Evolutionary conservation across 257 asterid genomes (phyloP), one percentile per base, ranked within the genome.

Genomic region (Leptodermis oblonga): DNA sequence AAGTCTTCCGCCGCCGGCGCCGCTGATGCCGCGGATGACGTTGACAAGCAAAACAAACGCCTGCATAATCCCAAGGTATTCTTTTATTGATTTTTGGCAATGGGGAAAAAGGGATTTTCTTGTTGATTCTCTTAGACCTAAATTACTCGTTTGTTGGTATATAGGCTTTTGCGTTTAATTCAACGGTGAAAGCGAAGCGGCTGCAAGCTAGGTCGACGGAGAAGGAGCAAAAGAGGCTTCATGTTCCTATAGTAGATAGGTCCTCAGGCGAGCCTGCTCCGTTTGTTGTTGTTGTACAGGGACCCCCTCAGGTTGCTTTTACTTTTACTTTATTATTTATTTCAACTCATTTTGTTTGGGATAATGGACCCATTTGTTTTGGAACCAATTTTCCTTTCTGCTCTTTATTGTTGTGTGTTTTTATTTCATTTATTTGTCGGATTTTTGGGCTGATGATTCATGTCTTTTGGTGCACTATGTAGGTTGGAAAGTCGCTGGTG

Each of bases 401-500:
- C 22, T n/a, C 18, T n/a, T 49, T 2, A 1, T 4, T 10, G 3
- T 6, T 14, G n/a, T 26, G 7, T 71, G 3, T 17, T n/a, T 2
- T 46, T 54, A 26, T 18, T 15, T 65, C 12, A 22, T 46, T n/a
- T 51, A 11, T 12, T 31, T 31, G 48, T 20, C 20, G 49, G 49
- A 7, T 62, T 9, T 26, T 20, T 37, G 65, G 77, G 70, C 22
- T 65, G 75, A 67, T 43, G 54, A 7, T 62, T 76, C 46, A 63
- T 14, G 70, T 59, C 67, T 62, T 65, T 17, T 45, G 22, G 28
- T 60, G 45, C 36, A 30, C 80, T 28, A 26, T 81, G 70, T 77
- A 94, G 99, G 97, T 87, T 46, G 97, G 99, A 69, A 94, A 94
- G 85, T 90, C 99, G 2, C 79, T 94, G 85, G 78, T 91, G 74